Evolutionary conservation across 2,329 filamentous ascomycete species (phyloP).

Genomic region (Pseudogymnoascus destructans): DNA sequence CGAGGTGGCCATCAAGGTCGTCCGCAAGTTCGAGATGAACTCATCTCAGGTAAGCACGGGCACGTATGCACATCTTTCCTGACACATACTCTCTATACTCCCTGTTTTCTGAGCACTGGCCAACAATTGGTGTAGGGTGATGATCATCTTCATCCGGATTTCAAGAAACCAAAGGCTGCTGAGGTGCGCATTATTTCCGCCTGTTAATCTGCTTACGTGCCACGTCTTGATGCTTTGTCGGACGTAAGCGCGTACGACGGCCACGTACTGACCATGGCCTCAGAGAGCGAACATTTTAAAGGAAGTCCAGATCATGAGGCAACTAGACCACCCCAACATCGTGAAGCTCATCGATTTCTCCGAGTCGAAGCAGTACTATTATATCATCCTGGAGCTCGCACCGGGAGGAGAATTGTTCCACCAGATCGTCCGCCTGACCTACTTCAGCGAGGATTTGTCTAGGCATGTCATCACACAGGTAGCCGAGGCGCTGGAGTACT

Average conservation of each 20-base stretch:
- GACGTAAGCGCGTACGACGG: constrained; percentile 18
- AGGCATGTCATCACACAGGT: constrained; percentile 92
- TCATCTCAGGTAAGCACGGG: constrained; percentile 77
- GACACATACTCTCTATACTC: constrained; percentile 23
- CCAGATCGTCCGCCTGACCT: constrained; percentile 93
- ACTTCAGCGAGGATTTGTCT: constrained; percentile 93
- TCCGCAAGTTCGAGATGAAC: constrained; percentile 98
- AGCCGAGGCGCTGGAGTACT: constrained; percentile 82
- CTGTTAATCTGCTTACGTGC: constrained; percentile 22
- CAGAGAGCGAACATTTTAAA: constrained; percentile 96
- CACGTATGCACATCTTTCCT: constrained; percentile 19
- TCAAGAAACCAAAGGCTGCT: constrained; percentile 90
- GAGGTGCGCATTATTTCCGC: constrained; percentile 61
- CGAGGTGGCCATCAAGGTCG: constrained; percentile 95
- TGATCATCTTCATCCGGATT: constrained; percentile 88
- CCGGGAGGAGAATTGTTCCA: constrained; percentile 96
- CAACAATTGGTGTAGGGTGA: constrained; percentile 61
- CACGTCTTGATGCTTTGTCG: constrained; percentile 20
- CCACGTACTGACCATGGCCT: constrained; percentile 11
- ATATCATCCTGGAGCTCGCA: constrained; percentile 89
- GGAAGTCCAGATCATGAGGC: constrained; percentile 97
- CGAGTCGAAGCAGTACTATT: constrained; percentile 91
- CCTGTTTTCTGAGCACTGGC: constrained; percentile 31
- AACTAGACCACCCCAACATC: constrained; percentile 91
- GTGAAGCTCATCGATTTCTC: constrained; percentile 87